Evolutionary conservation across 2,329 filamentous ascomycete genomes (phyloP), one percentile per base, ranked within the genome.

Genomic region (Podosphaera fusca): DNA sequence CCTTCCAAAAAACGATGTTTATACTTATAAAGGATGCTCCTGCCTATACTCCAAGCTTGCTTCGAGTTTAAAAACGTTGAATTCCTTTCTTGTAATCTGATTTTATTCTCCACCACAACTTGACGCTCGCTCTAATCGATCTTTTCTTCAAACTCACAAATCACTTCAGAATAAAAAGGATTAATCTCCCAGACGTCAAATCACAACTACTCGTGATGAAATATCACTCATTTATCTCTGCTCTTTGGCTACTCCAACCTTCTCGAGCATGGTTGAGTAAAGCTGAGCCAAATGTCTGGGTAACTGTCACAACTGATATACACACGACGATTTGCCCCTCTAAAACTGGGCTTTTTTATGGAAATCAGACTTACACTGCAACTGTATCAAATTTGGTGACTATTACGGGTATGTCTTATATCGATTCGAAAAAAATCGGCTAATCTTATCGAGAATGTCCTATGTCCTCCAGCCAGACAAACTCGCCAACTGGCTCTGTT

Each of bases 361-460:
- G 67, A 58, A 66, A 65, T 58, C 64, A 69, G 59, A 74, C 73
- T 59, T 73, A 73, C 66, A 83, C 77, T 64, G 73, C 87, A 71
- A 80, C 80, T 62, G 73, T 76, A 72, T 38, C 51, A 10, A 33
- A 38, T n/a, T 7, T 63, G 65, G 73, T 65, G 69, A 69, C 61
- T 67, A 64, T 63, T 67, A 70, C 55, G 69, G 40, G 55, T 21
- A 6, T 29, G 35, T 2, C 35, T 30, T 9, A 10, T 3, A 21
- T 55, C 45, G 7, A n/a, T 30, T 29, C 35, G 21, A 21, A 9
- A 40, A 7, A 7, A n/a, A 5, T 40, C 12, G 12, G 30, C 52
- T 55, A 40, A 55, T 40, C 2, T 14, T 21, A 35, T 14, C 14
- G 31, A 42, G n/a, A 77, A 66, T 78, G 75, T 68, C 74, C 74